Percentiles rank a stretch among this genome's conserved stretches.
phyloP scores from a whole-genome alignment of 495 filamentous ascomycete genomes.

The Neurospora sp. region DNA sequence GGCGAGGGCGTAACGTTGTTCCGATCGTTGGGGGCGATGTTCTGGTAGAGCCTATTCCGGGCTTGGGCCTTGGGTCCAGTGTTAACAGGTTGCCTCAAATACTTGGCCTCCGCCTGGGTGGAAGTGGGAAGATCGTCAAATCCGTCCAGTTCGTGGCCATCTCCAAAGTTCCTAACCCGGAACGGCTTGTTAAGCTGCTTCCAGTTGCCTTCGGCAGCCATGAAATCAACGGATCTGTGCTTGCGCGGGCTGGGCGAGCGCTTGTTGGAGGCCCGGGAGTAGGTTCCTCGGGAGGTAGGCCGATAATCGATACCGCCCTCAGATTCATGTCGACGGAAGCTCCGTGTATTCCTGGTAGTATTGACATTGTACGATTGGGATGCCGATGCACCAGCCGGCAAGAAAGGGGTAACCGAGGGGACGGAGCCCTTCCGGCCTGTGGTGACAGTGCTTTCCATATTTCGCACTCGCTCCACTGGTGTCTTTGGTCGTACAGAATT shows the following conservation, averaged over 20 bases:
- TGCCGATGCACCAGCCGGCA: conserved; percentile 66
- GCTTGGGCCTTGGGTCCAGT: conserved; percentile 58
- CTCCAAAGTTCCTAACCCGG: conserved; percentile 70
- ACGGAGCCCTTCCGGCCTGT: conserved; percentile 47
- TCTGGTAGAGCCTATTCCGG: conserved; percentile 52
- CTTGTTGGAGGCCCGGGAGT: conserved; percentile 40
- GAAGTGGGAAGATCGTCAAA: conserved; percentile 96
- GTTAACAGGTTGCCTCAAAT: conserved; percentile 65
- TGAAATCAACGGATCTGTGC: conserved; percentile 27
- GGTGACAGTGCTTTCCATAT: conserved; percentile 42
- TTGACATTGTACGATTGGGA: conserved; percentile 71
- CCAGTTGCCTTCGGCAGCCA: conserved; percentile 31
- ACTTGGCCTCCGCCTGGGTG: conserved; percentile 67
- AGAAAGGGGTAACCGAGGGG: conserved; percentile 45
- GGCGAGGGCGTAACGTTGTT: conserved; percentile 41
- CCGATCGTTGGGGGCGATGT: conserved; percentile 34
- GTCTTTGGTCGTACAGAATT: conserved; percentile 56
- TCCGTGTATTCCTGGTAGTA: conserved; percentile 52
- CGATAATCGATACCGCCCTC: conserved; percentile 46
- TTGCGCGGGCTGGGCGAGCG: conserved; percentile 48
- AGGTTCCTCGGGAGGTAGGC: conserved; percentile 40
- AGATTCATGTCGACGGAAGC: conserved; percentile 59
- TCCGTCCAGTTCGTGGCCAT: conserved; percentile 80
- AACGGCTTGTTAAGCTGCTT: conserved; percentile 62
- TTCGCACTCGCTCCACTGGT: conserved; percentile 52